Conservation (phyloP, 2,329 filamentous ascomycete genomes). For the Clonostachys chloroleuca region DNA sequence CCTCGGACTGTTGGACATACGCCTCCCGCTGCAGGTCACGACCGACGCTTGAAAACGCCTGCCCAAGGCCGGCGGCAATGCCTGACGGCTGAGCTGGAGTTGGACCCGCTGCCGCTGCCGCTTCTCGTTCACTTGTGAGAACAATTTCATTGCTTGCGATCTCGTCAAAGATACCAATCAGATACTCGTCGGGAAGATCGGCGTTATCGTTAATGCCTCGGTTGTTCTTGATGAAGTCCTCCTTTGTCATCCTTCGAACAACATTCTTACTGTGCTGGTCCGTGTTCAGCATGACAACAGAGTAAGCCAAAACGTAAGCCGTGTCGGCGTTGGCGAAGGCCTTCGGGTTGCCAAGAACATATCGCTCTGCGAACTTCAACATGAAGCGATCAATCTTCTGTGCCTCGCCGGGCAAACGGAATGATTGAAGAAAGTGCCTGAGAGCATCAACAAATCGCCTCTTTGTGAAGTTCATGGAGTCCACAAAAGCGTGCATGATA, state of each 20-base stretch:
- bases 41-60: slow-evolving; percentile 86
- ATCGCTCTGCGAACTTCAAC: slow-evolving; percentile 97
- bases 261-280: slow-evolving; percentile 92
- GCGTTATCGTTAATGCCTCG: slow-evolving; percentile 95
- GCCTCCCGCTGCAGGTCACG: slow-evolving; percentile 89
- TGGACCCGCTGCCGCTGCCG: slow-evolving; percentile 74
- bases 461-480: slow-evolving; percentile 88
- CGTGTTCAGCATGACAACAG: slow-evolving; percentile 93
- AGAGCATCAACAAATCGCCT: slow-evolving; percentile 90
- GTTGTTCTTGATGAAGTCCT: slow-evolving; percentile 99
- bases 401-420: slow-evolving; percentile 90
- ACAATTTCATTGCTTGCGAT: slow-evolving; percentile 92
- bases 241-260: slow-evolving; percentile 80
- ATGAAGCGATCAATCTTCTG: slow-evolving; percentile 99
- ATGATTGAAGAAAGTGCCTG: slow-evolving; percentile 87
- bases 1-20: slow-evolving; percentile 90
- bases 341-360: slow-evolving; percentile 91
- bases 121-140: slow-evolving; percentile 84
- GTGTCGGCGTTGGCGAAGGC: slow-evolving; percentile 98
- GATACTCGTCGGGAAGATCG: slow-evolving; percentile 89
- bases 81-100: slow-evolving; percentile 57
- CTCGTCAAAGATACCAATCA: slow-evolving; percentile 85
- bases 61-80: slow-evolving; percentile 77
- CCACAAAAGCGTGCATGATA: slow-evolving; percentile 98
- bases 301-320: slow-evolving; percentile 92